Evolutionary conservation across 148 eudicot species (phyloP).

Genomic region (Chenopodium berlandieri): DNA sequence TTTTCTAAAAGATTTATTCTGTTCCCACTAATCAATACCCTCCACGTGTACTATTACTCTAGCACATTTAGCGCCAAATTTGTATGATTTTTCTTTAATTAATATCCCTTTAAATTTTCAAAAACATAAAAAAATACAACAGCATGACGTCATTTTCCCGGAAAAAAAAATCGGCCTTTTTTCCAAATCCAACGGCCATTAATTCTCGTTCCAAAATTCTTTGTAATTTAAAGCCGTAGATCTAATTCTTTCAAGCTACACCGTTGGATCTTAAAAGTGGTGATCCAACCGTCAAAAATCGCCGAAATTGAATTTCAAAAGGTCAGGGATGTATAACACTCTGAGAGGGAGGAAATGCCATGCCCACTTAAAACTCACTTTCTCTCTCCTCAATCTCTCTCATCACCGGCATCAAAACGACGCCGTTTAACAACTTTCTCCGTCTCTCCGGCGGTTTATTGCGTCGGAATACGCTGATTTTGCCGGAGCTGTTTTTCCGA

Average conservation of each 20-base stretch:
- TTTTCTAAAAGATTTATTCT: slow-evolving; percentile 8
- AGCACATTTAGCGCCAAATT: slow-evolving; percentile 31
- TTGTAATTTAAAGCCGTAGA: slow-evolving; percentile 20
- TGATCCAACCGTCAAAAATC: slow-evolving; percentile 24
- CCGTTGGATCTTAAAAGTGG: slow-evolving; percentile 15
- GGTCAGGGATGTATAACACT: slow-evolving; percentile 8
- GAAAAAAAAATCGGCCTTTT: background rate
- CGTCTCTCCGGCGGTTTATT: background rate
- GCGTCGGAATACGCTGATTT: background rate
- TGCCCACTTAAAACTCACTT: slow-evolving; percentile 10
- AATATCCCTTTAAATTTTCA: background rate
- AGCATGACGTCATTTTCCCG: slow-evolving; percentile 31
- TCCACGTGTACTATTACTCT: slow-evolving; percentile 13
- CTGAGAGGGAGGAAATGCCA: slow-evolving; percentile 2
- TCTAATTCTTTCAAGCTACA: slow-evolving; percentile 18
- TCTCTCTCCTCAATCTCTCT: background rate
- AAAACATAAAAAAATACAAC: background rate
- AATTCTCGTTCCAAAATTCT: background rate
- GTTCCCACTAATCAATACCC: background rate
- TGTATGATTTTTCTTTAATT: slow-evolving; percentile 11
- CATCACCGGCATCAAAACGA: slow-evolving; percentile 1
- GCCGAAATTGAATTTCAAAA: slow-evolving; percentile 40
- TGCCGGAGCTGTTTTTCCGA: background rate
- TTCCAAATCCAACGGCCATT: slow-evolving; percentile 10
- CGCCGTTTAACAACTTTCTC: background rate